Evolutionary conservation across 805 yeast species (phyloP).

Genomic region (Candida manassasensis): DNA sequence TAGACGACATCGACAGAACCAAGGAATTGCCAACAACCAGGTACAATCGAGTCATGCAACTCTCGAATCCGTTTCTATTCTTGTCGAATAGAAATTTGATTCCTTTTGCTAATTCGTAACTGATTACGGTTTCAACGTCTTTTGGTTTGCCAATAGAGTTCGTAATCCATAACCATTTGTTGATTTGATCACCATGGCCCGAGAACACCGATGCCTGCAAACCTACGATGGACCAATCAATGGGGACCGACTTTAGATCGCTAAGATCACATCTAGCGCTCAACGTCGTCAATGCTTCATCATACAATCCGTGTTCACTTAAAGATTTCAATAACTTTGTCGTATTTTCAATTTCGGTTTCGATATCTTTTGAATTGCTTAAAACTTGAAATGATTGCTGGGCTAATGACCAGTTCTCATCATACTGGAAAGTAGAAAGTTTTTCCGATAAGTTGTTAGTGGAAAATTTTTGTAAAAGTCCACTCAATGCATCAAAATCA

Average conservation of each 20-base stretch:
- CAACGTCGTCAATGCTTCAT: constrained; percentile 54
- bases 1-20: constrained; percentile 33
- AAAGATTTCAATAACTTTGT: constrained; percentile 65
- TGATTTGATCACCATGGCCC: constrained; percentile 48
- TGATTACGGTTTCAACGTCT: constrained; percentile 51
- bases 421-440: constrained; percentile 73
- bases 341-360: constrained; percentile 30
- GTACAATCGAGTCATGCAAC: constrained; percentile 48
- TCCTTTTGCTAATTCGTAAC: constrained; percentile 63
- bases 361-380: constrained; percentile 34
- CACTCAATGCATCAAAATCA: constrained; percentile 87
- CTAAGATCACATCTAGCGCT: constrained; percentile 25
- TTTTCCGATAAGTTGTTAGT: constrained; percentile 69
- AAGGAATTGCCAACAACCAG: constrained; percentile 57
- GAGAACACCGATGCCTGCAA: constrained; percentile 69
- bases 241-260: constrained; percentile 28
- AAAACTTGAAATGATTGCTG: constrained; percentile 76
- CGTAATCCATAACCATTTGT: constrained; percentile 55
- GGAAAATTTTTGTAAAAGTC: constrained; percentile 71
- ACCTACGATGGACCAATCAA: constrained; percentile 64
- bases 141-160: constrained; percentile 39
- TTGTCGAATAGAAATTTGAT: constrained; percentile 39
- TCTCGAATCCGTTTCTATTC: constrained; percentile 29
- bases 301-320: constrained; percentile 71
- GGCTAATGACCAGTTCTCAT: constrained; percentile 83